Evolutionary conservation across 345 rosid genomes (phyloP).

Genomic region (Chamaenerion angustifolium): DNA sequence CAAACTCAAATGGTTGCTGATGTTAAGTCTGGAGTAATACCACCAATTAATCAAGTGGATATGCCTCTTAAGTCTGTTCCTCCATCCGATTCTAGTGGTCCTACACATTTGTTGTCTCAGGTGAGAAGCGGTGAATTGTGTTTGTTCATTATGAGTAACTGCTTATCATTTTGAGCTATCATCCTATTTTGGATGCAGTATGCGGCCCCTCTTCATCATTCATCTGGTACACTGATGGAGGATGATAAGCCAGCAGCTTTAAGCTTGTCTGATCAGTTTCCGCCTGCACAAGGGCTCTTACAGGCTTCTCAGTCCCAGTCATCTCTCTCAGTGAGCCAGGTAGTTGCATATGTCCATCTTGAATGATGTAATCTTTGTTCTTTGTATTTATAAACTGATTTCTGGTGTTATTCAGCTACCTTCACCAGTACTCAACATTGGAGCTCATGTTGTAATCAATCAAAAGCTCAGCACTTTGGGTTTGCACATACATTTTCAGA

Average conservation of each 20-base stretch:
- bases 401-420: constrained; percentile 40
- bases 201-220: constrained; percentile 47
- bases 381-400: constrained; percentile 1
- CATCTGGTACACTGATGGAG: constrained; percentile 55
- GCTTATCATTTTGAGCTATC: neutral
- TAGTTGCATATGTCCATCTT: constrained; percentile 4
- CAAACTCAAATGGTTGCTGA: constrained; percentile 65
- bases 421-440: constrained; percentile 60
- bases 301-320: constrained; percentile 63
- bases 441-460: constrained; percentile 72
- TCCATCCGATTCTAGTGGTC: constrained; percentile 56
- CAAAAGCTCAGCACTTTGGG: constrained; percentile 56
- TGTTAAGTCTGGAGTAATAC: constrained; percentile 46
- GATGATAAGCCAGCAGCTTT: constrained; percentile 69
- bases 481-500: constrained; percentile 79
- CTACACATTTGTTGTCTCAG: constrained; percentile 61
- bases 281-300: constrained; percentile 69
- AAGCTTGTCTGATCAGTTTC: constrained; percentile 73
- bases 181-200: constrained; percentile 32
- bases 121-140: constrained; percentile 21
- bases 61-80: constrained; percentile 52
- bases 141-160: neutral
- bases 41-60: constrained; percentile 60
- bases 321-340: constrained; percentile 60
- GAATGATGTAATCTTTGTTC: constrained; percentile 8